phyloP scores from a whole-genome alignment of 306 rosid species.

The Quercus glauca region DNA sequence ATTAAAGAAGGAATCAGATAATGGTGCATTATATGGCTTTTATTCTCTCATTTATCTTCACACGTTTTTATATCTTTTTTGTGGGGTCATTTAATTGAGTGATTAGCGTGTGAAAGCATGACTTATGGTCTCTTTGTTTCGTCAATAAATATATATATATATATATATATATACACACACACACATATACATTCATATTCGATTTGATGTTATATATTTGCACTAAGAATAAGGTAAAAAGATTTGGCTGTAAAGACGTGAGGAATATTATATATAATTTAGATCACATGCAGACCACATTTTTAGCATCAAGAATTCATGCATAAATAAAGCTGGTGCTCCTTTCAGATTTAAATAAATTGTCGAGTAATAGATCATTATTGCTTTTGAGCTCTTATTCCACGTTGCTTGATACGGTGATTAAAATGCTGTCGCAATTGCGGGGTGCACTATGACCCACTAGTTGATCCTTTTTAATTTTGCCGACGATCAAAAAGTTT shows the following conservation, averaged over 20 bases:
- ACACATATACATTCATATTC: conserved; percentile 14
- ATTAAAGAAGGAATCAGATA: conserved; percentile 47
- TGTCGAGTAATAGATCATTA: neutral
- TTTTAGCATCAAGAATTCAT: conserved; percentile 33
- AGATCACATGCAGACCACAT: conserved; percentile 25
- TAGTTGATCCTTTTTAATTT: conserved; percentile 13
- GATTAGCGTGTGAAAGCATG: conserved; percentile 45
- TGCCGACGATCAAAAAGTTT: conserved; percentile 15
- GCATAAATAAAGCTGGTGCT: conserved; percentile 21
- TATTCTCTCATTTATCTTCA: conserved; percentile 25
- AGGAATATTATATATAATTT: conserved; percentile 40
- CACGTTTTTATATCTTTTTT: neutral
- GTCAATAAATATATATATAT: no score
- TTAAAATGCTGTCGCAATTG: conserved; percentile 38
- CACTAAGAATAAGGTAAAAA: conserved; percentile 30
- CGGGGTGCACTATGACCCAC: conserved; percentile 57
- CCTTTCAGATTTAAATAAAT: conserved; percentile 19
- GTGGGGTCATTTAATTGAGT: conserved; percentile 19
- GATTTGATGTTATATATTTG: conserved; percentile 30
- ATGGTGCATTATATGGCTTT: conserved; percentile 32
- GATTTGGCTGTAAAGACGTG: conserved; percentile 32
- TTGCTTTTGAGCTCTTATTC: neutral
- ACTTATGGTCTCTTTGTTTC: conserved; percentile 1
- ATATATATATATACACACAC: no score
- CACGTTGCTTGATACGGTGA: conserved; percentile 28